Base-by-base conservation (phyloP, 306 rosid genomes). In the Dalbergia cochinchinensis region DNA sequence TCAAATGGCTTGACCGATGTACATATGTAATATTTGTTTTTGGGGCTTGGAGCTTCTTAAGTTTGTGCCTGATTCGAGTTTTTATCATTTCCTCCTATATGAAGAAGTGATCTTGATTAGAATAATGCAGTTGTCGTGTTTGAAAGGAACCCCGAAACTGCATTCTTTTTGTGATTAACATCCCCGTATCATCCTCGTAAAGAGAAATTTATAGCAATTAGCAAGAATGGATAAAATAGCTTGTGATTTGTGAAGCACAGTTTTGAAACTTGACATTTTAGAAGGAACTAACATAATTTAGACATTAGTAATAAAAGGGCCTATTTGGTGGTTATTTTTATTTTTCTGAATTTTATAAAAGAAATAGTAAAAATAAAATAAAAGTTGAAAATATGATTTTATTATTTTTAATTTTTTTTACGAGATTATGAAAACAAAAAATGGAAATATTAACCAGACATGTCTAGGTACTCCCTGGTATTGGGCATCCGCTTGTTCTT, bases 21-120 rank as follows among this genome's bases (percentile, higher is more conserved):
- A 35, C 5, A 4, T 37, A 37, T 37, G 2, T 8, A 34, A 2
- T 69, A 7, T 8, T 50, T 62, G 16, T 10, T 39, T 37, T 15
- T 54, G 65, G 77, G 53, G 5, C 44, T 65, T 57, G 47, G n/a
- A 12, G 60, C 19, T 83, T 77, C 45, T 77, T 58, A 55, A 64
- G 71, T 73, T 19, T 55, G 71, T 77, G 13, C 11, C 26, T 31
- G 19, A 51, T 65, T 9, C 19, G 50, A 48, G 51, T 31, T 62
- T 61, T 76, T 6, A 18, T 51, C 65, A 14, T 58, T 74, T 57
- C 65, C 63, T 15, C 66, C 35, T 34, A 73, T 31, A 5, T 73
- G 26, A 65, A 73, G 60, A 73, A 60, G 19, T 50, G 4, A 3
- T 42, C 35, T 41, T 80, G 12, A 50, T 61, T 50, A 50, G 78